phyloP scores from a whole-genome alignment of 2,329 filamentous ascomycete species.

The Chaetomiaceae sp. region DNA sequence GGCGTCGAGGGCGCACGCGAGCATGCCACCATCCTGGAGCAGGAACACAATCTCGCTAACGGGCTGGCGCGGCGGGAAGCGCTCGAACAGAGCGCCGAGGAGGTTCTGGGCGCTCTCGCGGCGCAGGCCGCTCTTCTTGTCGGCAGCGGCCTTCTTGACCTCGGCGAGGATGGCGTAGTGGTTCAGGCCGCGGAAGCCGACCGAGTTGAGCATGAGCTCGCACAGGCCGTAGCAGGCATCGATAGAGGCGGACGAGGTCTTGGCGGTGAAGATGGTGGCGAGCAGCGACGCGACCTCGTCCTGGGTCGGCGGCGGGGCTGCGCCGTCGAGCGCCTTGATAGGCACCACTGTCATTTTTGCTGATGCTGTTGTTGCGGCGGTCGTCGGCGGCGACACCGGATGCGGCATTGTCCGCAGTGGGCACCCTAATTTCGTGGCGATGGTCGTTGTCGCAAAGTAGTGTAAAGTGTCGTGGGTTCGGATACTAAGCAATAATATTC shows the following conservation, averaged over 20 bases:
- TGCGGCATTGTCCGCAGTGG: slow-evolving; percentile 18
- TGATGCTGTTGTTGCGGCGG: no score
- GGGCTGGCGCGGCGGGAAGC: slow-evolving; percentile 70
- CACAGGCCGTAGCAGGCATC: slow-evolving; percentile 57
- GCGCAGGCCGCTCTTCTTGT: slow-evolving; percentile 86
- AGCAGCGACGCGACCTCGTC: slow-evolving; percentile 61
- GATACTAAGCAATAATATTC: no score
- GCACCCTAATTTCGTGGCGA: no score
- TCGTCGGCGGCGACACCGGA: slow-evolving; percentile 16
- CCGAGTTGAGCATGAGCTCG: slow-evolving; percentile 48
- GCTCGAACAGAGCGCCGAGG: slow-evolving; percentile 87
- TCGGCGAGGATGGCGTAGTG: slow-evolving; percentile 50
- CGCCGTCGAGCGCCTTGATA: slow-evolving; percentile 23
- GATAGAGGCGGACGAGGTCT: slow-evolving; percentile 63
- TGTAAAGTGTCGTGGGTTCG: no score
- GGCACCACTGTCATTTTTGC: slow-evolving; percentile 21
- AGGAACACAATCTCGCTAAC: slow-evolving; percentile 77
- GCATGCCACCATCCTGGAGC: slow-evolving; percentile 68
- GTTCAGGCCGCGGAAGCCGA: slow-evolving; percentile 47
- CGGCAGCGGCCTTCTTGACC: slow-evolving; percentile 66
- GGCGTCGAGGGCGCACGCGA: slow-evolving; percentile 71
- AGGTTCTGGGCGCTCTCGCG: slow-evolving; percentile 94
- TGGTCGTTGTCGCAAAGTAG: no score
- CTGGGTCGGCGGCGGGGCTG: slow-evolving; percentile 52
- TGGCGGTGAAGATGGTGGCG: slow-evolving; percentile 61